Evolutionary conservation across 1,284 basidiomycete species (phyloP), one percentile per base, ranked within the genome.

Genomic region (Macrocystidia cucumis): DNA sequence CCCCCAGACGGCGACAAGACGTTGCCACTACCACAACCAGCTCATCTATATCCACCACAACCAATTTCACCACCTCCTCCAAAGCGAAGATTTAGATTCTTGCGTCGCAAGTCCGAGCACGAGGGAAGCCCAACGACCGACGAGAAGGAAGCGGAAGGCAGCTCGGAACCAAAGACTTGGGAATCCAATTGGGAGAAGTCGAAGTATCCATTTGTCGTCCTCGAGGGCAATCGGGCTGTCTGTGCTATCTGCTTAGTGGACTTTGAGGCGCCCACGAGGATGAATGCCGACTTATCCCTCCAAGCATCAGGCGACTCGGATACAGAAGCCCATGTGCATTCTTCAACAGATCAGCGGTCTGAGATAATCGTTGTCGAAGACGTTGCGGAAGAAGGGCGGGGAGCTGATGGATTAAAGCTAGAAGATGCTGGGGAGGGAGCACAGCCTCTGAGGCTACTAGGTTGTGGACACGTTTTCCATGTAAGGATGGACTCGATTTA

Each of bases 161-260:
- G 35, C n/a, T 47, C 44, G 5, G 60, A 60, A 40, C 60, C 62
- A 9, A 56, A 66, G 46, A 64, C 67, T 13, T 75, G 73, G 74
- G 67, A 74, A 40, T 67, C 67, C 23, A 59, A 65, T 32, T 70
- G 66, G 65, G 67, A 69, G 40, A 53, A 56, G 21, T 57, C 57
- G 20, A 63, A 64, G 22, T 67, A 66, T 48, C 68, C 68, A 1
- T 69, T 69, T 38, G 65, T 89, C 24, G 62, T 79, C 27, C 65
- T 89, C 20, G 81, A 84, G 46, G 78, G 74, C 12, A 85, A 89
- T 49, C 76, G 85, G 30, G 86, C 86, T 4, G 73, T 78, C 9
- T 89, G 85, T 55, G 81, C 83, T 19, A 84, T 89, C 39, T 89
- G 86, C 54, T 57, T 89, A 46, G 69, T 80, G 69, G 86, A 89